A percentile compares a stretch with the other conserved stretches of the same genome.
These are phyloP conservation scores for Colletotrichum lentis DNA, from an alignment of 2,329 filamentous ascomycete species.

Conservation along the genomic window DNA sequence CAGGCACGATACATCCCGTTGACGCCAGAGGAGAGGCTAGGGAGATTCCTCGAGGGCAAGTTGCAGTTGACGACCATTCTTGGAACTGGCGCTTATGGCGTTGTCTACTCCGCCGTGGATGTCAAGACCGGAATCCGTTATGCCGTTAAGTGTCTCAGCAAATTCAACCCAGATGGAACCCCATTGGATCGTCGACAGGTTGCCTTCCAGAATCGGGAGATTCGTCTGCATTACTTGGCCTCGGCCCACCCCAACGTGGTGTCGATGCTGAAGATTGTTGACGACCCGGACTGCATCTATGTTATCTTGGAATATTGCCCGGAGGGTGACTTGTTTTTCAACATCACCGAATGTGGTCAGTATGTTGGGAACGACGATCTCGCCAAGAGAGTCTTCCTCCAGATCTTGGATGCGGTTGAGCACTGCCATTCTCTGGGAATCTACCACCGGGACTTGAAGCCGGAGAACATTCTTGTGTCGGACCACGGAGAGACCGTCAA, in stretches of 20 bases:
- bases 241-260: conserved; percentile 93
- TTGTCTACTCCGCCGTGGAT: conserved; percentile 90
- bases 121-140: conserved; percentile 82
- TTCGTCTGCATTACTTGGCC: conserved; percentile 87
- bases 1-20: conserved; percentile 62
- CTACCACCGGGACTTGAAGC: conserved; percentile 97
- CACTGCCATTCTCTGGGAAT: conserved; percentile 93
- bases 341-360: conserved; percentile 93
- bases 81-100: conserved; percentile 93
- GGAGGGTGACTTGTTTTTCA: conserved; percentile 95
- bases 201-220: conserved; percentile 92
- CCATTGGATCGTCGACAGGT: conserved; percentile 84
- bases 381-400: conserved; percentile 87
- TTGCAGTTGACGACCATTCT: conserved; percentile 86
- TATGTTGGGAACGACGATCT: conserved; percentile 93
- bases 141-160: conserved; percentile 97
- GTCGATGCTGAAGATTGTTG: conserved; percentile 91
- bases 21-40: conserved; percentile 84
- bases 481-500: conserved; percentile 90
- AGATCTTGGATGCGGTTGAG: conserved; percentile 95
- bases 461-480: conserved; percentile 95
- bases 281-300: conserved; percentile 90
- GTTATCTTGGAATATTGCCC: conserved; percentile 97
- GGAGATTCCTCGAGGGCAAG: conserved; percentile 81
- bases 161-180: conserved; percentile 75